A percentile compares a stretch with the other conserved stretches of the same genome.
Evolutionary conservation across 371 early-diverging fungal species (phyloP).

Genomic region (Mortierella sp.): DNA sequence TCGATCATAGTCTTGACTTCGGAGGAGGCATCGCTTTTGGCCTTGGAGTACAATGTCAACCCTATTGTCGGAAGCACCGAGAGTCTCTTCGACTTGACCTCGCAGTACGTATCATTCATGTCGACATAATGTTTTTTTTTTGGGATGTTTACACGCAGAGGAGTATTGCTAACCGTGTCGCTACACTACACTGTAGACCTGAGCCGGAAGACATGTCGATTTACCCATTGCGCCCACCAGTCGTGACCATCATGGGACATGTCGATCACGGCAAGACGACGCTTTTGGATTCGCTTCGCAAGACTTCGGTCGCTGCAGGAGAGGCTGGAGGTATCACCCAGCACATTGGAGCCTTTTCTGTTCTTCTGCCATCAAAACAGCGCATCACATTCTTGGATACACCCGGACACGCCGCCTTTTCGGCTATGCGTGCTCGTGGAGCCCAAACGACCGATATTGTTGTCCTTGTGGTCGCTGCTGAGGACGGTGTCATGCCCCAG

Average conservation of each 20-base stretch:
- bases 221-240: slow-evolving; percentile 86
- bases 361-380: slow-evolving; percentile 73
- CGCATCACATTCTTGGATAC: slow-evolving; percentile 96
- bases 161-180: background rate
- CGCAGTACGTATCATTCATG: slow-evolving; percentile 21
- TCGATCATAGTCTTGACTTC: slow-evolving; percentile 75
- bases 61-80: slow-evolving; percentile 80
- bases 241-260: slow-evolving; percentile 99
- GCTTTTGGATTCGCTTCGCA: slow-evolving; percentile 92
- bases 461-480: slow-evolving; percentile 96
- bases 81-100: slow-evolving; percentile 33
- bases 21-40: slow-evolving; percentile 90
- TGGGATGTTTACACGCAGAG: background rate
- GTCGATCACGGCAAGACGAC: slow-evolving; percentile 99
- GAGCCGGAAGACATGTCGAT: slow-evolving; percentile 78
- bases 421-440: slow-evolving; percentile 94
- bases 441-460: slow-evolving; percentile 95
- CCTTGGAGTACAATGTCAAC: slow-evolving; percentile 86
- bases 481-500: slow-evolving; percentile 98
- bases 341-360: slow-evolving; percentile 98
- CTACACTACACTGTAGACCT: slow-evolving; percentile 58
- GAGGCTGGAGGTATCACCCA: slow-evolving; percentile 99
- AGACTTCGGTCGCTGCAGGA: slow-evolving; percentile 91
- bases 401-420: slow-evolving; percentile 97
- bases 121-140: background rate